These are phyloP conservation scores for Harringtonia lauricola DNA, from an alignment of 2,329 filamentous ascomycete genomes.

Conservation along the genomic window DNA sequence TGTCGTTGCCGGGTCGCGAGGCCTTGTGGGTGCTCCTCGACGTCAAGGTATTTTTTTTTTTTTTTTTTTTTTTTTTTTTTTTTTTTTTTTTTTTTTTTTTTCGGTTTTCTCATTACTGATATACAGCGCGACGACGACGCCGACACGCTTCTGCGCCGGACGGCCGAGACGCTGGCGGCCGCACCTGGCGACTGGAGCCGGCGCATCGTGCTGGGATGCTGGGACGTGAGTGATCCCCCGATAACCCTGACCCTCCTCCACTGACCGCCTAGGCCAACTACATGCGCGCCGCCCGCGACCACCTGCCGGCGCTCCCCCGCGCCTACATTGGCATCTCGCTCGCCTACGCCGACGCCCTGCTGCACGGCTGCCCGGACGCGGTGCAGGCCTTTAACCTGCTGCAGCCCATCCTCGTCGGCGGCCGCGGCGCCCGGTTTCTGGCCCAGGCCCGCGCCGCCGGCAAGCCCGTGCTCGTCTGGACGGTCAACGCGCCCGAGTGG, in stretches of 20 bases:
- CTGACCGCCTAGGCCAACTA: conserved; percentile 43
- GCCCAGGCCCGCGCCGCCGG: conserved; percentile 41
- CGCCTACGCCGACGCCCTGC: conserved; percentile 60
- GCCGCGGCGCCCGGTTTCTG: conserved; percentile 56
- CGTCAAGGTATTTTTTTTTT: conserved; percentile 79
- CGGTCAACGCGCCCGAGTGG: conserved; percentile 64
- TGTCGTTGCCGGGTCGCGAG: conserved; percentile 53
- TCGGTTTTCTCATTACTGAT: too few species aligned
- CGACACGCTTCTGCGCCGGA: conserved; percentile 56
- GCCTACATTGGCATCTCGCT: conserved; percentile 59
- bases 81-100: too few species aligned
- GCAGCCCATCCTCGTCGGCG: conserved; percentile 56
- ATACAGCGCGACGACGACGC: conserved; percentile 56
- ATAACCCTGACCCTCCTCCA: neutral
- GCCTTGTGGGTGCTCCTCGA: conserved; percentile 76
- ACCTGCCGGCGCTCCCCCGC: conserved; percentile 52
- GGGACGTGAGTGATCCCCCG: conserved; percentile 48
- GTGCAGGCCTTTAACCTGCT: conserved; percentile 71
- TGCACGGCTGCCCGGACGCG: conserved; percentile 43
- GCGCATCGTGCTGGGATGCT: conserved; percentile 70
- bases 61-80: too few species aligned
- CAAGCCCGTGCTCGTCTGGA: conserved; percentile 68
- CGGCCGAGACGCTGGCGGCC: conserved; percentile 50
- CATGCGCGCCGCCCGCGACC: conserved; percentile 48
- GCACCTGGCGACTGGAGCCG: conserved; percentile 54